Conservation (phyloP, 371 early-diverging fungal species). For the Saksenaea vasiformis region DNA sequence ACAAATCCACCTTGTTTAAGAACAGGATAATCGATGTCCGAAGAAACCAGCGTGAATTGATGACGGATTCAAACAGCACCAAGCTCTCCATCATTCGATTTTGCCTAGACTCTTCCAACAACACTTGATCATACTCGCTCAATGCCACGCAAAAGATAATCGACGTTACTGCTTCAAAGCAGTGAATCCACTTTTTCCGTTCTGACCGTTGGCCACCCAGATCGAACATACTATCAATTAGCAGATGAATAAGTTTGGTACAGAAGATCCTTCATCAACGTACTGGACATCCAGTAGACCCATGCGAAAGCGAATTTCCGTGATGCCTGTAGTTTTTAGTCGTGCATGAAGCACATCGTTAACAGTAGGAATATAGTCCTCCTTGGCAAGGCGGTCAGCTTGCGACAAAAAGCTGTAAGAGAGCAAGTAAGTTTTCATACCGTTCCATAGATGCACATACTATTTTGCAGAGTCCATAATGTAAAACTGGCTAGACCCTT, state of each 20-base stretch:
- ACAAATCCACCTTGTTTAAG: slow-evolving; percentile 78
- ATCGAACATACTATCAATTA: slow-evolving; percentile 61
- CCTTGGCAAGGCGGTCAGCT: slow-evolving; percentile 50
- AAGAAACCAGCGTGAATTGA: slow-evolving; percentile 68
- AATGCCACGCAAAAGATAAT: slow-evolving; percentile 73
- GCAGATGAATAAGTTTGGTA: neutral
- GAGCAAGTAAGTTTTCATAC: slow-evolving; percentile 1
- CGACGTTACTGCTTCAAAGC: slow-evolving; percentile 78
- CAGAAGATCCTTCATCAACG: neutral
- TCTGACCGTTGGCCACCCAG: slow-evolving; percentile 78
- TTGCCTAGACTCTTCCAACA: slow-evolving; percentile 69
- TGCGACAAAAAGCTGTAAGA: slow-evolving; percentile 51
- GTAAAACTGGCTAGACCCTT: slow-evolving; percentile 67
- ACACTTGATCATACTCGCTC: slow-evolving; percentile 71
- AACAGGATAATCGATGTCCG: slow-evolving; percentile 74
- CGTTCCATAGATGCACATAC: slow-evolving; percentile 29
- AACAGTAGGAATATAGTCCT: slow-evolving; percentile 59
- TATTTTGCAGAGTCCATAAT: slow-evolving; percentile 77
- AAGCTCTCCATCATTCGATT: slow-evolving; percentile 74
- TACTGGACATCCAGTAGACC: slow-evolving; percentile 45
- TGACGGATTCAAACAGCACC: slow-evolving; percentile 73
- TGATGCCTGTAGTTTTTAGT: slow-evolving; percentile 79
- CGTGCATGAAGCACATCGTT: slow-evolving; percentile 78
- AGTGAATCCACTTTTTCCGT: slow-evolving; percentile 93
- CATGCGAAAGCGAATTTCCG: slow-evolving; percentile 65